Percentiles rank a stretch among this genome's conserved stretches.
These are phyloP conservation scores for Chloropicon primus DNA, from an alignment of 139 green algal genomes.

Conservation along the genomic window DNA sequence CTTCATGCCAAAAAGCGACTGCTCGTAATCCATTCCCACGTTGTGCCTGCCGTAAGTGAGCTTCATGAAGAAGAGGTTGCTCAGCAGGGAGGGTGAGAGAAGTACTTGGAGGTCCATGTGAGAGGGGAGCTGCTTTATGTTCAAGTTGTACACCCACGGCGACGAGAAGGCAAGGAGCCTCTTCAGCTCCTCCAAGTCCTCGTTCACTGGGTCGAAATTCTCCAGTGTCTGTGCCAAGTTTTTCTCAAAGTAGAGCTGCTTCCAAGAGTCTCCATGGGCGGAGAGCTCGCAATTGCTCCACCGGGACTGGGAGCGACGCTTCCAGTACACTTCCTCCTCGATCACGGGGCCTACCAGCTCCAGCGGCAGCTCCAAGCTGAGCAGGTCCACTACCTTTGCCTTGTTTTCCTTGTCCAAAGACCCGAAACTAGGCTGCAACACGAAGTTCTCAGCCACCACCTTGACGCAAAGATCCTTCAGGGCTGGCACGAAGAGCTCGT, in stretches of 20 bases:
- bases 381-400: conserved; percentile 34
- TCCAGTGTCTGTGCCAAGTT: conserved; percentile 56
- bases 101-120: conserved; percentile 59
- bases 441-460: conserved; percentile 41
- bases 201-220: conserved; percentile 31
- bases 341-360: conserved; percentile 56
- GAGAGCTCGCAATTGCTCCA: conserved; percentile 52
- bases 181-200: conserved; percentile 32
- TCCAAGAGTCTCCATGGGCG: conserved; percentile 51
- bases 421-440: conserved; percentile 29
- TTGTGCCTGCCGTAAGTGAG: conserved; percentile 50
- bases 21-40: conserved; percentile 75
- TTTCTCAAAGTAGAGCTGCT: conserved; percentile 71
- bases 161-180: conserved; percentile 45
- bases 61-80: conserved; percentile 27
- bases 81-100: conserved; percentile 19
- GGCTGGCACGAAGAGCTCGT: neutral
- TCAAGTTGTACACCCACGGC: conserved; percentile 48
- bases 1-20: conserved; percentile 64
- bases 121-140: conserved; percentile 53
- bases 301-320: conserved; percentile 22
- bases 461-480: conserved; percentile 43
- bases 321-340: conserved; percentile 60
- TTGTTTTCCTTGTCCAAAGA: conserved; percentile 31
- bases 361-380: conserved; percentile 49